Base-by-base conservation (phyloP, 257 asterid genomes). In the Coffea eugenioides region DNA sequence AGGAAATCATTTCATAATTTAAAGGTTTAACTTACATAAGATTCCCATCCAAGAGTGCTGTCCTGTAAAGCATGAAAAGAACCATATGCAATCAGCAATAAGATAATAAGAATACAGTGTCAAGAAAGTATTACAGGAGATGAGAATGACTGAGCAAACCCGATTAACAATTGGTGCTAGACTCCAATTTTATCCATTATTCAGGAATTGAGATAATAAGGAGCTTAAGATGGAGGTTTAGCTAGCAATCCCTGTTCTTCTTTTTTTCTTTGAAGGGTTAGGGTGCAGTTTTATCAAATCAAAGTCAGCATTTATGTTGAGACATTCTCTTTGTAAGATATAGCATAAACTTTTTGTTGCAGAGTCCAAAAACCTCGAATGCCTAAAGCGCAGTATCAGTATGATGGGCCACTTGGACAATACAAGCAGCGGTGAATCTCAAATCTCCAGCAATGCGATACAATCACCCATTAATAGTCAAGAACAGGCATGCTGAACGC, bases 11-110 rank as follows among this genome's bases (percentile, higher is more conserved):
- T 62, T 75, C 56, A 56, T 36, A 34, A 52, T 64, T 70, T 51
- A 52, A 18, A 13, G 61, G 31, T 79, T 62, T 62, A 64, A 90
- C 98, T 92, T 88, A 95, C 99, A 92, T 81, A 59, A 95, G 98
- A 87, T 95, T 95, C 51, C 98, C 99, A 83, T 95, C 99, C 79
- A 83, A 75, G 85, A 95, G 91, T 56, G 91, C 91, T 65, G 78
- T 86, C 92, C 98, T 95, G 93, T 74, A 77, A 48, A 71, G 61
- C 11, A 36, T 59, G 67, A 79, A 31, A n/a, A 23, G 12, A 23
- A 12, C 5, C 34, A 64, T 11, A 27, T 4, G 4, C 20, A 61
- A 61, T 75, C 71, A 75, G 70, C 20, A 57, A 57, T 57, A 57
- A 57, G 65, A 2, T 57, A 57, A 20, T 57, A 57, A 21, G 27